Conservation (phyloP, 257 asterid species). For the Catharanthus roseus region DNA sequence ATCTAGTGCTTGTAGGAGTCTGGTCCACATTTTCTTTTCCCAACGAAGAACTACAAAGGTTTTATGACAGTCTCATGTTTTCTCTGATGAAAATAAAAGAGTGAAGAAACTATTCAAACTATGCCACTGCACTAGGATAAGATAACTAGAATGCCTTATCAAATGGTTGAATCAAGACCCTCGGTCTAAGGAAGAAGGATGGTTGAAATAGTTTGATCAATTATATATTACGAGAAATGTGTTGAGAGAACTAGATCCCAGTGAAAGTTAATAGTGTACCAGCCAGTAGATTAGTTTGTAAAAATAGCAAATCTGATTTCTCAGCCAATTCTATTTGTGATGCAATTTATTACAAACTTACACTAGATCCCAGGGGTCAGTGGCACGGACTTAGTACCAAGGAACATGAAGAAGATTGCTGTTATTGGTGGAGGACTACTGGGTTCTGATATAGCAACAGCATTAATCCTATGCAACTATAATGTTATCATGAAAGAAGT, state of each 20-base stretch:
- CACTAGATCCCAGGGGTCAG: conserved; percentile 45
- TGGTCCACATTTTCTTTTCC: conserved; percentile 52
- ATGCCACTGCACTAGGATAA: no score
- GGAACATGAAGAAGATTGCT: conserved; percentile 69
- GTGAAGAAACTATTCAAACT: no score
- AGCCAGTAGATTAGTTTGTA: background rate
- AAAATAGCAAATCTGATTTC: background rate
- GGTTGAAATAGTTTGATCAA: no score
- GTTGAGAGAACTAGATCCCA: background rate
- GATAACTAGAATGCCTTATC: no score
- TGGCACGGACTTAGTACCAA: conserved; percentile 52
- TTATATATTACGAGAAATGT: no score
- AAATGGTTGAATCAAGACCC: no score
- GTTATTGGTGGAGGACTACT: conserved; percentile 89
- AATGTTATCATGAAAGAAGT: conserved; percentile 58
- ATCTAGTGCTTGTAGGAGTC: conserved; percentile 50
- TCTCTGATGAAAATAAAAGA: conserved; percentile 6
- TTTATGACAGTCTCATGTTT: conserved; percentile 14
- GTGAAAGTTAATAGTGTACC: background rate
- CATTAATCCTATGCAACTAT: conserved; percentile 60
- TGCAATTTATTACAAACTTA: conserved; percentile 4
- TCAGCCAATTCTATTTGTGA: background rate
- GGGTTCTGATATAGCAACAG: conserved; percentile 96
- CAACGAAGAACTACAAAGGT: conserved; percentile 51
- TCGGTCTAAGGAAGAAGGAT: no score